A percentile compares a stretch with the other conserved stretches of the same genome.
phyloP scores from a whole-genome alignment of 495 filamentous ascomycete species.

The Penicillium argentinense region DNA sequence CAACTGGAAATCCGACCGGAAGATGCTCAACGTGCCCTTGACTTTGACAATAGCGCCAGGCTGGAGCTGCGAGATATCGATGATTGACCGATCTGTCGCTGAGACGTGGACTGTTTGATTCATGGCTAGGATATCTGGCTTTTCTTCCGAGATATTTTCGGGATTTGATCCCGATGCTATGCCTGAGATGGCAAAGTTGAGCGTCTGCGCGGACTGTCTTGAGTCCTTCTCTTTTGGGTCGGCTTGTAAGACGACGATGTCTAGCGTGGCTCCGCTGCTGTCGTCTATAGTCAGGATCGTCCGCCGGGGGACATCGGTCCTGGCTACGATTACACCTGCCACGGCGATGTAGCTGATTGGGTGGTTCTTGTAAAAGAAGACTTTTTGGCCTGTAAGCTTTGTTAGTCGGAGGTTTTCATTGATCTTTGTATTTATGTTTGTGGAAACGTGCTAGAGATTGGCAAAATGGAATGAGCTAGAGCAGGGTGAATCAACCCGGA shows the following conservation, averaged over 20 bases:
- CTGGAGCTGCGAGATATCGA: constrained; percentile 52
- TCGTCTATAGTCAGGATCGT: constrained; percentile 78
- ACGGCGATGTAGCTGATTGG: constrained; percentile 84
- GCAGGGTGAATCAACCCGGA: too few relatives aligned
- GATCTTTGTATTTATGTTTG: background rate
- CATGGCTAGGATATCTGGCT: background rate
- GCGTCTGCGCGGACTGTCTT: too few relatives aligned
- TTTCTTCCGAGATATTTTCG: background rate
- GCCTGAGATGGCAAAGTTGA: too few relatives aligned
- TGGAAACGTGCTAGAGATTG: background rate
- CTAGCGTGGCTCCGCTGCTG: constrained; percentile 75
- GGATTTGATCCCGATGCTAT: background rate
- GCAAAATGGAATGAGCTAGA: constrained; percentile 1
- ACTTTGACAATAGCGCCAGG: constrained; percentile 72
- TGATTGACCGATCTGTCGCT: constrained; percentile 26
- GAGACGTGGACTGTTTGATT: constrained; percentile 20
- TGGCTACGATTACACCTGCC: constrained; percentile 71
- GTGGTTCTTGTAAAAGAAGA: constrained; percentile 84
- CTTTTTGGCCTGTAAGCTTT: constrained; percentile 56
- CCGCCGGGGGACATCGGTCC: constrained; percentile 61
- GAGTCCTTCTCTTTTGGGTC: constrained; percentile 5
- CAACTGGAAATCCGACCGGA: constrained; percentile 64
- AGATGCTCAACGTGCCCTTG: constrained; percentile 69
- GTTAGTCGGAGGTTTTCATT: background rate
- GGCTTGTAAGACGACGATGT: constrained; percentile 45